Conservation (phyloP, 1,139 yeast species). For the Yamadazyma sp. region DNA sequence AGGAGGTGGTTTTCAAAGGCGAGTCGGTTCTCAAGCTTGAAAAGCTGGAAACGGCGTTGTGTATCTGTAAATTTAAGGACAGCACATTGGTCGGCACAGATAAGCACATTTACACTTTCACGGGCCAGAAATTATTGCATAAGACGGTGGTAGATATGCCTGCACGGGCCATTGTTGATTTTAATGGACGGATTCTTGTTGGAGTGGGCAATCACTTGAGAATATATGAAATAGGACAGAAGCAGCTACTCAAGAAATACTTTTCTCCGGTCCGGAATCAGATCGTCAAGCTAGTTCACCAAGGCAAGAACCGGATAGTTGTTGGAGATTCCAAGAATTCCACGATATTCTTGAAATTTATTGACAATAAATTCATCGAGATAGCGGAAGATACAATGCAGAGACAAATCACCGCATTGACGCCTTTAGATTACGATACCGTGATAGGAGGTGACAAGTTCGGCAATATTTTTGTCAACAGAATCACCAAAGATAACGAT, state of each 20-base stretch:
- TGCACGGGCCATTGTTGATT: slow-evolving; percentile 52
- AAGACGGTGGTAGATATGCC: slow-evolving; percentile 55
- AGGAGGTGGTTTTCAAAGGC: not conserved
- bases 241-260: slow-evolving; percentile 72
- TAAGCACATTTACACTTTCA: slow-evolving; percentile 13
- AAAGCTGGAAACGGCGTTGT: slow-evolving; percentile 7
- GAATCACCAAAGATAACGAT: slow-evolving; percentile 52
- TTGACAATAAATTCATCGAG: slow-evolving; percentile 56
- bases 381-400: slow-evolving; percentile 70
- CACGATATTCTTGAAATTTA: slow-evolving; percentile 56
- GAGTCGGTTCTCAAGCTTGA: not conserved
- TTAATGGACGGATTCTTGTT: slow-evolving; percentile 62
- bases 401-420: slow-evolving; percentile 63
- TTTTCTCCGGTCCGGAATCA: slow-evolving; percentile 39
- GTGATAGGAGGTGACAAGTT: slow-evolving; percentile 86
- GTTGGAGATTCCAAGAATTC: slow-evolving; percentile 68
- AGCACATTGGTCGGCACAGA: slow-evolving; percentile 33
- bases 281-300: slow-evolving; percentile 52
- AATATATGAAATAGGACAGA: slow-evolving; percentile 73
- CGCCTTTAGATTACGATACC: slow-evolving; percentile 70
- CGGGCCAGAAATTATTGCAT: slow-evolving; percentile 46
- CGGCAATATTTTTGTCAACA: slow-evolving; percentile 72
- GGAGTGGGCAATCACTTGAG: slow-evolving; percentile 58
- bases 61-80: slow-evolving; percentile 8
- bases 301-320: slow-evolving; percentile 56